phyloP scores from a whole-genome alignment of 2,329 filamentous ascomycete genomes.

The Chaetomium sp. region DNA sequence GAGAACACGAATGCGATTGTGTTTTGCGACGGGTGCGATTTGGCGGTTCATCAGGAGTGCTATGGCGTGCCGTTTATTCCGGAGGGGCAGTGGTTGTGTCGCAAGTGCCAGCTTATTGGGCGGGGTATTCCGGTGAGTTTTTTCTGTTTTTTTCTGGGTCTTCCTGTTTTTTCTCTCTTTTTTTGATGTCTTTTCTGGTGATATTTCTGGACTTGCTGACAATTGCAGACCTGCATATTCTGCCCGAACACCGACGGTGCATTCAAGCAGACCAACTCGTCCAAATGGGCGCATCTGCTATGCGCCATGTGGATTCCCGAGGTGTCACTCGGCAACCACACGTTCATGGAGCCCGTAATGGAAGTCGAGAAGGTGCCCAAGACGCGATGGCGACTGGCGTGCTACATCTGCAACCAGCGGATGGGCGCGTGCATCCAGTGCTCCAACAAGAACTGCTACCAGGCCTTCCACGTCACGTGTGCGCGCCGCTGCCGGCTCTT shows the following conservation, averaged over 20 bases:
- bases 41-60: constrained; percentile 97
- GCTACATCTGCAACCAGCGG: constrained; percentile 93
- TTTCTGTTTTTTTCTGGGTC: constrained; percentile 7
- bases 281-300: constrained; percentile 93
- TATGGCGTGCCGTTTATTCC: constrained; percentile 98
- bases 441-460: constrained; percentile 93
- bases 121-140: constrained; percentile 73
- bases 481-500: constrained; percentile 81
- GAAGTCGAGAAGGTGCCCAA: constrained; percentile 97
- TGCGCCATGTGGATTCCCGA: constrained; percentile 99
- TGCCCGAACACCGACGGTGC: constrained; percentile 96
- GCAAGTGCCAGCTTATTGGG: constrained; percentile 93
- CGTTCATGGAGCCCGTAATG: constrained; percentile 97
- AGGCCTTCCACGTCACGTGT: constrained; percentile 96
- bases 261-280: constrained; percentile 95
- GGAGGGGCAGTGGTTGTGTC: constrained; percentile 95
- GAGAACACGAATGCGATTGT: constrained; percentile 99
- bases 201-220: neutral
- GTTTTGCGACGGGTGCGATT: constrained; percentile 95
- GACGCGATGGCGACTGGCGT: constrained; percentile 85
- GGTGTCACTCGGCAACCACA: constrained; percentile 88
- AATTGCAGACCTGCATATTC: constrained; percentile 78
- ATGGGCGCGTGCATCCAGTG: constrained; percentile 99
- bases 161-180: neutral
- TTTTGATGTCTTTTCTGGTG: constrained; percentile 6